These are phyloP conservation scores for Phaffia rhodozyma DNA, from an alignment of 1,284 basidiomycete species.

Conservation along the genomic window DNA sequence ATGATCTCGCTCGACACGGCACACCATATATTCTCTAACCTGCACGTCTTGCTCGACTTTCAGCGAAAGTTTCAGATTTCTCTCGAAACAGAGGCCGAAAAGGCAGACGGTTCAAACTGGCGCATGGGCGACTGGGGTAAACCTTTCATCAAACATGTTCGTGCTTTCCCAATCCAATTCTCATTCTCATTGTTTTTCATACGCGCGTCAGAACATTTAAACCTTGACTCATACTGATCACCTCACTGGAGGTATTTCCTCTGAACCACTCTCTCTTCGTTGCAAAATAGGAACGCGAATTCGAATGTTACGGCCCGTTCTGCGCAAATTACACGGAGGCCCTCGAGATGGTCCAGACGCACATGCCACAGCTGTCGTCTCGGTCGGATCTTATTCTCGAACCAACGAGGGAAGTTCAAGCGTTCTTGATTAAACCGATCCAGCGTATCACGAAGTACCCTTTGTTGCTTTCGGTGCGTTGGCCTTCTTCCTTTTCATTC, in stretches of 20 bases:
- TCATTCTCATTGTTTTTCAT: constrained; percentile 28
- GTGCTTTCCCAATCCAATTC: constrained; percentile 21
- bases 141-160: constrained; percentile 46
- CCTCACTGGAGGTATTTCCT: background rate
- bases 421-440: constrained; percentile 65
- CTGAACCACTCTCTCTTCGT: constrained; percentile 18
- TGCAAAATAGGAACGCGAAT: constrained; percentile 70
- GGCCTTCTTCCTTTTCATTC: constrained; percentile 4
- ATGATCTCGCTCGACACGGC: constrained; percentile 88
- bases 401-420: constrained; percentile 60
- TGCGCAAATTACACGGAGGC: constrained; percentile 91
- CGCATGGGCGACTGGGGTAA: constrained; percentile 80
- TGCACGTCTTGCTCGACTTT: constrained; percentile 92
- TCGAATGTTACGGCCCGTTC: constrained; percentile 90
- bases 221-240: background rate
- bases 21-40: constrained; percentile 87
- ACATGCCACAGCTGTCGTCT: constrained; percentile 61
- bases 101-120: constrained; percentile 42
- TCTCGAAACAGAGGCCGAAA: constrained; percentile 71
- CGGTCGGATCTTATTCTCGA: constrained; percentile 27
- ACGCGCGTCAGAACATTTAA: background rate
- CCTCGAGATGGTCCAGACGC: constrained; percentile 70
- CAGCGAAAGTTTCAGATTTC: constrained; percentile 93
- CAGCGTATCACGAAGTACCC: constrained; percentile 70
- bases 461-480: constrained; percentile 47